A percentile compares a stretch with the other conserved stretches of the same genome.
These are phyloP conservation scores for Coniochaeta prunicola DNA, from an alignment of 2,329 filamentous ascomycete species.

Conservation along the genomic window DNA sequence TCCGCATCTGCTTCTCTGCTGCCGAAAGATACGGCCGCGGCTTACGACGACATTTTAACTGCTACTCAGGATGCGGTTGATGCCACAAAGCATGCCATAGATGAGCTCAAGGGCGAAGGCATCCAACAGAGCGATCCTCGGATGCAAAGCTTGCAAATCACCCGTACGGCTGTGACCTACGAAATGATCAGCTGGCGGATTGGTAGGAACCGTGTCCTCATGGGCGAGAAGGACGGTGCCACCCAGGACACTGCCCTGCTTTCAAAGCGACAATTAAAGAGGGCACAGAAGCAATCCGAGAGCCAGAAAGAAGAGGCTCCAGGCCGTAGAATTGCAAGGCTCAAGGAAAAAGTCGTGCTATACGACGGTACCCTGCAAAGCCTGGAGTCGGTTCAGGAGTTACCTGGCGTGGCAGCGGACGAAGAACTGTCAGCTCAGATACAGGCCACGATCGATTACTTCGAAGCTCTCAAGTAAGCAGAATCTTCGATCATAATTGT, in stretches of 20 bases:
- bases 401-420: conserved; percentile 86
- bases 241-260: conserved; percentile 40
- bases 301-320: conserved; percentile 53
- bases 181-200: conserved; percentile 92
- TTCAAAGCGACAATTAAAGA: conserved; percentile 32
- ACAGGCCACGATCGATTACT: conserved; percentile 74
- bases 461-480: conserved; percentile 75
- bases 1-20: conserved; percentile 33
- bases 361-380: conserved; percentile 91
- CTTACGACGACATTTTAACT: conserved; percentile 86
- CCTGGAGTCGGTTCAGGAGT: conserved; percentile 79
- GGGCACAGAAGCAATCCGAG: conserved; percentile 31
- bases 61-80: conserved; percentile 91
- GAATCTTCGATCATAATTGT: not conserved
- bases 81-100: conserved; percentile 86
- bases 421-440: conserved; percentile 67
- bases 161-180: conserved; percentile 88
- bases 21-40: conserved; percentile 66
- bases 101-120: conserved; percentile 78
- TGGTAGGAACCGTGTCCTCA: conserved; percentile 82
- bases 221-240: conserved; percentile 75
- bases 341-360: conserved; percentile 81
- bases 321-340: conserved; percentile 67
- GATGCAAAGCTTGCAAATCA: conserved; percentile 90
- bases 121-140: conserved; percentile 75